phyloP scores from a whole-genome alignment of 495 filamentous ascomycete species.

The Neohortaea acidophila region DNA sequence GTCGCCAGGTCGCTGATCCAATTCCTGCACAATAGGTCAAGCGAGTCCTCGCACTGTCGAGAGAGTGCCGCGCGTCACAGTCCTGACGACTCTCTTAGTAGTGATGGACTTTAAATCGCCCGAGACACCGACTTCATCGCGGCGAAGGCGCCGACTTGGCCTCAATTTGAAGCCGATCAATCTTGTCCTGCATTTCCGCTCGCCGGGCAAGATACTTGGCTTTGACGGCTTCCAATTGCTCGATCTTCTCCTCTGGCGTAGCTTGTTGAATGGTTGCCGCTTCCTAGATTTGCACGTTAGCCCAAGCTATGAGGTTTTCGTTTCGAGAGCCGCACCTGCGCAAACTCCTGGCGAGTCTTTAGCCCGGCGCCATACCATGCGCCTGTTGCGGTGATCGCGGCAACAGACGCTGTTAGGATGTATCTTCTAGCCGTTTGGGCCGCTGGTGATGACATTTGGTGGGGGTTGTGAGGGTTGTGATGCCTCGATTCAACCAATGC shows the following conservation, averaged over 20 bases:
- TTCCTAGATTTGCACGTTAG: slow-evolving; percentile 1
- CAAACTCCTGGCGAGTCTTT: slow-evolving; percentile 35
- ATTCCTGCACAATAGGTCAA: too few species aligned
- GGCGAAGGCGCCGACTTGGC: too few species aligned
- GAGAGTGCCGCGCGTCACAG: too few species aligned
- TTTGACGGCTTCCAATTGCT: slow-evolving; percentile 34
- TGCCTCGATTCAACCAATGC: too few species aligned
- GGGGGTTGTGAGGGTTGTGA: too few species aligned
- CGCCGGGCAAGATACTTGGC: slow-evolving; percentile 36
- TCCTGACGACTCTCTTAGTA: too few species aligned
- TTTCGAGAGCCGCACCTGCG: slow-evolving; percentile 12
- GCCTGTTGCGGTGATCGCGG: slow-evolving; percentile 35
- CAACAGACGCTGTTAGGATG: slow-evolving; percentile 34
- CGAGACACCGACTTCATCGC: too few species aligned
- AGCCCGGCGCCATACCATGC: slow-evolving; percentile 43
- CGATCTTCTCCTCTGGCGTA: slow-evolving; percentile 39
- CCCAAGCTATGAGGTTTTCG: not conserved
- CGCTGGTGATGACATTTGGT: slow-evolving; percentile 7
- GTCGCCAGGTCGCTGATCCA: too few species aligned
- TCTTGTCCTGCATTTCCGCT: slow-evolving; percentile 41
- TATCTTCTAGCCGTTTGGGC: slow-evolving; percentile 23
- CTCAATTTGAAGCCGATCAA: slow-evolving; percentile 26
- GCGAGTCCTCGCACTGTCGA: too few species aligned
- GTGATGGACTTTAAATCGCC: too few species aligned
- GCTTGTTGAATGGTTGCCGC: slow-evolving; percentile 28